Evolutionary conservation across 208 protist genomes (phyloP).

Genomic region (Hexamita inflata): DNA sequence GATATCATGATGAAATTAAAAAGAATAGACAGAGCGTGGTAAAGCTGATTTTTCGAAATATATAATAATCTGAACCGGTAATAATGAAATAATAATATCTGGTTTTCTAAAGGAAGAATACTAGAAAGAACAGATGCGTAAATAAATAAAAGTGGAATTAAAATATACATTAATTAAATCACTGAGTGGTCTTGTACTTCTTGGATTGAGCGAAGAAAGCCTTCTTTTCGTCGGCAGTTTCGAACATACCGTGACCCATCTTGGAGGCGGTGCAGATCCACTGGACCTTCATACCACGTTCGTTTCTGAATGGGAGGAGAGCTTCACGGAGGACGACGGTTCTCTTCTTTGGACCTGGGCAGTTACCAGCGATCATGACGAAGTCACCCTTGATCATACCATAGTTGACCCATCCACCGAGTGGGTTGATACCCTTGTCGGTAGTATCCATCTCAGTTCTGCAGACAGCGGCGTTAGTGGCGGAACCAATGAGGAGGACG

Average conservation of each 20-base stretch:
- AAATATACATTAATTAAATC: too few relatives aligned
- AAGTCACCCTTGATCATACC: slow-evolving; percentile 85
- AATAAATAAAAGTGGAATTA: too few relatives aligned
- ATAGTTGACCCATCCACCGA: slow-evolving; percentile 96
- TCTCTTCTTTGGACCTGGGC: slow-evolving; percentile 64
- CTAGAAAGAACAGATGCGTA: too few relatives aligned
- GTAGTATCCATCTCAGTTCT: slow-evolving; percentile 89
- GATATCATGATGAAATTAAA: too few relatives aligned
- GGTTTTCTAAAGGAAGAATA: too few relatives aligned
- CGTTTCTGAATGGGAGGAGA: slow-evolving; percentile 68
- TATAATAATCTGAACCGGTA: too few relatives aligned
- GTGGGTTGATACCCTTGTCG: slow-evolving; percentile 91
- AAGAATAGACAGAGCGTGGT: too few relatives aligned
- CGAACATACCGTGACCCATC: slow-evolving; percentile 94
- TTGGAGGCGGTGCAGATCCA: slow-evolving; percentile 99
- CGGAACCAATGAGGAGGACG: slow-evolving; percentile 83
- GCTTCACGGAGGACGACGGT: slow-evolving; percentile 90
- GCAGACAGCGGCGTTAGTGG: slow-evolving; percentile 53
- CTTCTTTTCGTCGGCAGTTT: slow-evolving; percentile 86
- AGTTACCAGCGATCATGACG: slow-evolving; percentile 81
- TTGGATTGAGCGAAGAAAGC: slow-evolving; percentile 20
- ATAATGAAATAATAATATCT: too few relatives aligned
- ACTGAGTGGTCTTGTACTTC: too few relatives aligned
- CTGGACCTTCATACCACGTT: slow-evolving; percentile 65
- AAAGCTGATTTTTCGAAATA: too few relatives aligned